These are phyloP conservation scores for Malus hybrid DNA, from an alignment of 331 rosid species.

Conservation along the genomic window DNA sequence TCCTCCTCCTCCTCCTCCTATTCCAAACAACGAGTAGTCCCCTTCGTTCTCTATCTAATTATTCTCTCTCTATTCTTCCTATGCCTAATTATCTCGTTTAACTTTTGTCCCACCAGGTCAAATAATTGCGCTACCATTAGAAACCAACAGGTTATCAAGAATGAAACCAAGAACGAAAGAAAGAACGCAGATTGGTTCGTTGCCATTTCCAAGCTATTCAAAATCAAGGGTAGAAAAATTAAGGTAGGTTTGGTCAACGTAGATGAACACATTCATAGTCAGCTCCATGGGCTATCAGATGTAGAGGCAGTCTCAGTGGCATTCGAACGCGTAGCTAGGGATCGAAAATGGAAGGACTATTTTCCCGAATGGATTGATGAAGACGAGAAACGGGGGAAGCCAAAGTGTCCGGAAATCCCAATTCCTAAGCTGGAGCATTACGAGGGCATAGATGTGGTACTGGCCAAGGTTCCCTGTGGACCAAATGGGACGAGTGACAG, in stretches of 20 bases:
- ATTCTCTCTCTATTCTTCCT: conserved; percentile 9
- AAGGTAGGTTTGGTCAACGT: conserved; percentile 56
- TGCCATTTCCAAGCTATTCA: background rate
- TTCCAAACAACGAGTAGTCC: background rate
- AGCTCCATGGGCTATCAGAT: conserved; percentile 1
- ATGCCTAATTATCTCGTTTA: background rate
- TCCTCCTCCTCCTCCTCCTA: background rate
- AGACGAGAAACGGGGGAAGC: conserved; percentile 15
- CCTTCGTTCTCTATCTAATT: conserved; percentile 13
- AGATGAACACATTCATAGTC: background rate
- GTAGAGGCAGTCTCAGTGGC: conserved; percentile 10
- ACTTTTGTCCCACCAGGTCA: background rate
- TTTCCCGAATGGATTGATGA: conserved; percentile 76
- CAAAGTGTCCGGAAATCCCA: conserved; percentile 57
- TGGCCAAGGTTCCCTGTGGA: conserved; percentile 54
- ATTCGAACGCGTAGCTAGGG: conserved; percentile 12
- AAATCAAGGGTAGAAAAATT: background rate
- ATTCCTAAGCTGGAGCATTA: conserved; percentile 36
- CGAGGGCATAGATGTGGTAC: conserved; percentile 42
- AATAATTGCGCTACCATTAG: background rate
- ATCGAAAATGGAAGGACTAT: conserved; percentile 43
- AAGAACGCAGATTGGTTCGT: background rate
- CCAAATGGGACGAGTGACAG: background rate
- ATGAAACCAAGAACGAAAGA: background rate
- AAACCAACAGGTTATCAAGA: background rate